These are phyloP conservation scores for Pleurotus tuoliensis DNA, from an alignment of 768 basidiomycete genomes.

Conservation along the genomic window DNA sequence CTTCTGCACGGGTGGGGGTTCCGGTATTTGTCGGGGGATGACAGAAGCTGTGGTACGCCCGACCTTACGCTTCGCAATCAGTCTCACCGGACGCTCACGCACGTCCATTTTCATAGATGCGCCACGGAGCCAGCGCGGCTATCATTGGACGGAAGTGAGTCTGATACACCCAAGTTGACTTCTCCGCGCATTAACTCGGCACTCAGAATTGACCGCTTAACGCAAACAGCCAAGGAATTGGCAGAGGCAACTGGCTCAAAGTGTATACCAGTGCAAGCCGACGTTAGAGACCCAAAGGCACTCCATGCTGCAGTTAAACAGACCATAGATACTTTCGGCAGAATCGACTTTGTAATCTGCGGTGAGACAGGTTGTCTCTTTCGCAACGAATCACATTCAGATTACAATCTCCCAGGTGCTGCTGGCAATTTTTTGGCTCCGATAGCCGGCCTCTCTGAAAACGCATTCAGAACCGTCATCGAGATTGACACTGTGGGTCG, in stretches of 20 bases:
- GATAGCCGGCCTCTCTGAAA: slow-evolving; percentile 78
- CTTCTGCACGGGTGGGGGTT: slow-evolving; percentile 89
- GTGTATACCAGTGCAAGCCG: slow-evolving; percentile 74
- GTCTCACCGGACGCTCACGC: background rate
- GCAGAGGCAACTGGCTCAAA: slow-evolving; percentile 60
- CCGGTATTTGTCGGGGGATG: slow-evolving; percentile 91
- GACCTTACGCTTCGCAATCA: background rate
- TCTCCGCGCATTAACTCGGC: slow-evolving; percentile 3
- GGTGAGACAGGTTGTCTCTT: slow-evolving; percentile 38
- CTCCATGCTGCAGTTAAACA: slow-evolving; percentile 72
- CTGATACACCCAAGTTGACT: background rate
- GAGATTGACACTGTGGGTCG: slow-evolving; percentile 83
- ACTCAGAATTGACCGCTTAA: slow-evolving; percentile 66
- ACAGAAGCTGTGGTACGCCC: slow-evolving; percentile 71
- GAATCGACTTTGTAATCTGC: slow-evolving; percentile 93
- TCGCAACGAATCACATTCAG: background rate
- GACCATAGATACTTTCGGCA: slow-evolving; percentile 73
- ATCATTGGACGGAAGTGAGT: slow-evolving; percentile 88
- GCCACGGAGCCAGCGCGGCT: slow-evolving; percentile 73
- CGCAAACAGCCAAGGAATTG: slow-evolving; percentile 66
- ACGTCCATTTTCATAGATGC: slow-evolving; percentile 50
- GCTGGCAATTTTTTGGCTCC: slow-evolving; percentile 96
- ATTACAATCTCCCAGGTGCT: slow-evolving; percentile 55
- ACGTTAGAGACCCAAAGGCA: slow-evolving; percentile 76
- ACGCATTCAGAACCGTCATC: slow-evolving; percentile 88